phyloP scores from a whole-genome alignment of 2,329 filamentous ascomycete genomes.

The Sclerotiophoma versabilis region DNA sequence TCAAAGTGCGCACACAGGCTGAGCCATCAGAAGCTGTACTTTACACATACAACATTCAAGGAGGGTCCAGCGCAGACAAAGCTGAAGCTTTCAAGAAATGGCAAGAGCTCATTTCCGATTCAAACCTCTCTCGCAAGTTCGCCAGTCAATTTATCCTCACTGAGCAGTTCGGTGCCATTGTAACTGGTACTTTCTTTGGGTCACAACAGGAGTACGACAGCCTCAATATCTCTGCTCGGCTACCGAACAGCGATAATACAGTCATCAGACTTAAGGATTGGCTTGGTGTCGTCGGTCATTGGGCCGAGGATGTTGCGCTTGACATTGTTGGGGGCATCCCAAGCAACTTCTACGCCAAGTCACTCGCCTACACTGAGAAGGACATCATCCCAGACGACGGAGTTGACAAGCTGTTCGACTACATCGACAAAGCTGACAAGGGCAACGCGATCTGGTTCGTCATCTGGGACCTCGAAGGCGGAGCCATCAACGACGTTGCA shows the following conservation, averaged over 20 bases:
- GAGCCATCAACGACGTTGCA: constrained; percentile 42
- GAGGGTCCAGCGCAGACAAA: constrained; percentile 30
- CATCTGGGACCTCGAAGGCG: constrained; percentile 47
- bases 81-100: constrained; percentile 46
- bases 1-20: constrained; percentile 47
- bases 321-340: constrained; percentile 39
- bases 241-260: constrained; percentile 32
- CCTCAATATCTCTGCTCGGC: constrained; percentile 39
- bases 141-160: constrained; percentile 44
- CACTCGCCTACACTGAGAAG: constrained; percentile 41
- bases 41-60: constrained; percentile 44
- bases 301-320: constrained; percentile 42
- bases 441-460: constrained; percentile 45
- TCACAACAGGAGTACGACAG: constrained; percentile 41
- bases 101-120: constrained; percentile 45
- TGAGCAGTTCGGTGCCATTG: constrained; percentile 36
- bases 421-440: constrained; percentile 41
- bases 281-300: constrained; percentile 44
- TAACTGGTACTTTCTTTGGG: constrained; percentile 47
- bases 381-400: constrained; percentile 39
- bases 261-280: constrained; percentile 41
- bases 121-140: constrained; percentile 43
- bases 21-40: constrained; percentile 42
- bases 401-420: constrained; percentile 44
- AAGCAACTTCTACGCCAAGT: constrained; percentile 47